phyloP scores from a whole-genome alignment of 257 asterid genomes.

The Verbascum thapsus region DNA sequence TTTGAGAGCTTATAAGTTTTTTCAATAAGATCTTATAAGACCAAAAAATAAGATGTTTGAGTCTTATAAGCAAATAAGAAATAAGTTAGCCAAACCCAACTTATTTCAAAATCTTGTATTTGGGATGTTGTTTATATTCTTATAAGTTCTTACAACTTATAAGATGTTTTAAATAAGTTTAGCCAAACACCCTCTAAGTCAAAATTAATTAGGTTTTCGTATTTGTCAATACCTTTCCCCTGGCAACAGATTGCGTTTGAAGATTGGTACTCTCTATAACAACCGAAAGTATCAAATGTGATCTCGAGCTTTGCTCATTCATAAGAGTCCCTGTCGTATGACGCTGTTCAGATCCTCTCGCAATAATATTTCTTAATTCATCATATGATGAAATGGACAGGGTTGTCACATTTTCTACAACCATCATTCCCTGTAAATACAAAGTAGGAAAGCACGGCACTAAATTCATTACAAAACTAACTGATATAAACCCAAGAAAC shows the following conservation, averaged over 20 bases:
- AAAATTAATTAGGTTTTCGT: slow-evolving; percentile 18
- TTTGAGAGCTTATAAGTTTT: too few relatives aligned
- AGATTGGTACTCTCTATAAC: slow-evolving; percentile 90
- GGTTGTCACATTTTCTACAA: slow-evolving; percentile 75
- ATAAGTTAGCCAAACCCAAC: too few relatives aligned
- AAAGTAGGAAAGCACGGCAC: slow-evolving; percentile 30
- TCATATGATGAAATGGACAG: slow-evolving; percentile 71
- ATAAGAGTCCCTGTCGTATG: slow-evolving; percentile 85
- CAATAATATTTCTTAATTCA: slow-evolving; percentile 65
- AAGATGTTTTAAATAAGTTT: too few relatives aligned
- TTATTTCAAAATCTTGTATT: too few relatives aligned
- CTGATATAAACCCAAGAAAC: slow-evolving; percentile 4
- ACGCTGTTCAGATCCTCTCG: slow-evolving; percentile 86
- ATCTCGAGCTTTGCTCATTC: slow-evolving; percentile 97
- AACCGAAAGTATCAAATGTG: slow-evolving; percentile 87
- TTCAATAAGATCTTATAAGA: too few relatives aligned
- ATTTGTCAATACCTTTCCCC: slow-evolving; percentile 80
- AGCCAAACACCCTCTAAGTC: too few relatives aligned
- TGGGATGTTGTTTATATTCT: too few relatives aligned
- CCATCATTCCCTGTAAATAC: slow-evolving; percentile 79
- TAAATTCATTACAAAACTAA: slow-evolving; percentile 13
- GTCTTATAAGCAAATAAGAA: too few relatives aligned
- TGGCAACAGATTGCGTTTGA: slow-evolving; percentile 87
- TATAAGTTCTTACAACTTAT: too few relatives aligned
- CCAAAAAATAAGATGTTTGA: too few relatives aligned